Evolutionary conservation across 441 rosid genomes (phyloP), one percentile per base, ranked within the genome.

Genomic region (Gossypium laxum): DNA sequence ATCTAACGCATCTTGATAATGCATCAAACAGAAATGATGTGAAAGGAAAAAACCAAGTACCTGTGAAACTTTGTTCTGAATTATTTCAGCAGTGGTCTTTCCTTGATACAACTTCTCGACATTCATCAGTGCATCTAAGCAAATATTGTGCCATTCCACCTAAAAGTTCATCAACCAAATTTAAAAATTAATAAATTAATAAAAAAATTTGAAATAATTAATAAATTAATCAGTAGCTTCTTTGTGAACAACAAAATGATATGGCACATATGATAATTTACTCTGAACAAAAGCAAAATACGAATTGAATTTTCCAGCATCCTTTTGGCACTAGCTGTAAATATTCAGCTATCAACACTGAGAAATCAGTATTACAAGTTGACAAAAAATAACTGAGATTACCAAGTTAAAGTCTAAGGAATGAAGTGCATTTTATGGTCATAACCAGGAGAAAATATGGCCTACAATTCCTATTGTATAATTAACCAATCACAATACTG

Each of bases 71-170:
- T 89, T 89, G 75, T 76, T 85, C 85, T 86, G 85, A 77, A 92
- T 89, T 70, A 86, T 74, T 70, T 92, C 86, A 54, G 91, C 75
- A 80, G 84, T 78, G 69, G 84, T 90, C 86, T 87, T 88, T 75
- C 92, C 93, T 68, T 80, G 80, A 79, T 83, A 79, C 61, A 82
- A 78, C 81, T 85, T 91, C 84, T 92, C 96, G 38, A 89, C 47
- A 52, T 86, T 85, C 76, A 85, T 82, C 51, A 95, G 85, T 56
- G 93, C 91, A 71, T 88, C 89, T 78, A 82, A 74, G 76, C 88
- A 87, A 77, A 84, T 79, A 80, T 86, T 89, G 78, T 82, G 81
- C 99, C 98, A 95, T 82, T 91, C 98, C 58, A 69, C 92, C 99
- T 95, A 81, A 70, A 72, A 47, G 71, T n/a, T 19, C 45, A 78